These are phyloP conservation scores for Penicillium nordicum DNA, from an alignment of 2,329 filamentous ascomycete genomes.

Conservation along the genomic window DNA sequence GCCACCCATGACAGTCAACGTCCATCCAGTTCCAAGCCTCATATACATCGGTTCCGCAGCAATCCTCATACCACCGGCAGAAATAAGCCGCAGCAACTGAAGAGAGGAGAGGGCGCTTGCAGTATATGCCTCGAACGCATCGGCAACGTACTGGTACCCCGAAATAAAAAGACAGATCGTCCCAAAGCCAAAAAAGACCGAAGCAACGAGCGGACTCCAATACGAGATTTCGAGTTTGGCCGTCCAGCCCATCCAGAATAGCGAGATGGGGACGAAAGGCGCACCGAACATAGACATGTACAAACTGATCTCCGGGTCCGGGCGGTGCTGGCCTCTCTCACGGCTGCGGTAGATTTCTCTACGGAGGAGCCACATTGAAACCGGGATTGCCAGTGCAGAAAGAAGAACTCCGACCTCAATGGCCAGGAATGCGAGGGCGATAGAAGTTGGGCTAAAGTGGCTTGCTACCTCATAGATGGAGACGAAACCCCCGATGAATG, in stretches of 20 bases:
- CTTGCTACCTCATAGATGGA: slow-evolving; percentile 52
- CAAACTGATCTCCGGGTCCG: slow-evolving; percentile 54
- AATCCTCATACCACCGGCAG: slow-evolving; percentile 36
- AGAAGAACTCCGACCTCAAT: slow-evolving; percentile 45
- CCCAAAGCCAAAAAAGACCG: slow-evolving; percentile 51
- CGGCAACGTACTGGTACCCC: slow-evolving; percentile 56
- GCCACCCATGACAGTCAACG: slow-evolving; percentile 40
- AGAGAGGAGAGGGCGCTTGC: slow-evolving; percentile 46
- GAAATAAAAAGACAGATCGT: slow-evolving; percentile 50
- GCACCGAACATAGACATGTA: slow-evolving; percentile 53
- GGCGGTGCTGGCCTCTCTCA: slow-evolving; percentile 35
- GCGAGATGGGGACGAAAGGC: slow-evolving; percentile 48
- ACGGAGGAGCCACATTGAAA: slow-evolving; percentile 46
- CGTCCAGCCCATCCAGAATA: slow-evolving; percentile 61
- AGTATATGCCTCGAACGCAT: slow-evolving; percentile 52
- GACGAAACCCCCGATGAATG: slow-evolving; percentile 45
- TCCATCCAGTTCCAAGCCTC: slow-evolving; percentile 40
- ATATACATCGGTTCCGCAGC: slow-evolving; percentile 37
- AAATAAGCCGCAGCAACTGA: slow-evolving; percentile 41
- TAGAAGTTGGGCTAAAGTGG: slow-evolving; percentile 44
- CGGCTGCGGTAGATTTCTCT: slow-evolving; percentile 43
- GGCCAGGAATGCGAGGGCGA: slow-evolving; percentile 48
- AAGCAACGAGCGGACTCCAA: slow-evolving; percentile 51
- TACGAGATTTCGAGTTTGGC: slow-evolving; percentile 43
- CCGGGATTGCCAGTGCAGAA: slow-evolving; percentile 40